Conservation (phyloP, 345 rosid genomes). For the Pistacia vera region DNA sequence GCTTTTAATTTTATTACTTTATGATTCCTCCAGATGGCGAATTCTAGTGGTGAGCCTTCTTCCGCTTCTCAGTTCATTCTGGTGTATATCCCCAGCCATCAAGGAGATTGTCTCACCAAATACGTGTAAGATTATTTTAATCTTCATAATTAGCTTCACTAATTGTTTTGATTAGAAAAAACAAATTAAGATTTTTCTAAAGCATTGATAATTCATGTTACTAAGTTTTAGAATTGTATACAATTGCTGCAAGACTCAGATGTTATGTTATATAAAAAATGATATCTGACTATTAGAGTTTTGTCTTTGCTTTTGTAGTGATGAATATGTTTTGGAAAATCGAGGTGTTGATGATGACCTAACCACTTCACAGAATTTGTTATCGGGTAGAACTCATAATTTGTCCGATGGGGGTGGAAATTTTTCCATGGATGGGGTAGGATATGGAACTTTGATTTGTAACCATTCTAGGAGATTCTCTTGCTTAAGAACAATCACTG, state of each 20-base stretch:
- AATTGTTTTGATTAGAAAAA: no score
- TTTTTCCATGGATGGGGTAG: constrained; percentile 21
- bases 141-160: no score
- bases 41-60: constrained; percentile 42
- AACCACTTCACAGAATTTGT: constrained; percentile 11
- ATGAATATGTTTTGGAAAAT: constrained; percentile 34
- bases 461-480: constrained; percentile 43
- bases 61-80: constrained; percentile 58
- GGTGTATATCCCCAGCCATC: constrained; percentile 45
- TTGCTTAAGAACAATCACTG: constrained; percentile 48
- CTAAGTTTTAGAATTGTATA: no score
- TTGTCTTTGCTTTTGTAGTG: constrained; percentile 35
- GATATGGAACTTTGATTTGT: constrained; percentile 38
- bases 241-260: no score
- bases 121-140: constrained; percentile 49
- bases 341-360: constrained; percentile 14
- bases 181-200: no score
- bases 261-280: background rate
- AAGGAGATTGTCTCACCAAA: constrained; percentile 51
- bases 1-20: background rate
- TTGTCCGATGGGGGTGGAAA: constrained; percentile 20
- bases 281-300: background rate
- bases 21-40: constrained; percentile 43
- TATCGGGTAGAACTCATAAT: constrained; percentile 25
- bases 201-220: no score